phyloP scores from a whole-genome alignment of 305 asterid species.

The Stenogyne calaminthoides region DNA sequence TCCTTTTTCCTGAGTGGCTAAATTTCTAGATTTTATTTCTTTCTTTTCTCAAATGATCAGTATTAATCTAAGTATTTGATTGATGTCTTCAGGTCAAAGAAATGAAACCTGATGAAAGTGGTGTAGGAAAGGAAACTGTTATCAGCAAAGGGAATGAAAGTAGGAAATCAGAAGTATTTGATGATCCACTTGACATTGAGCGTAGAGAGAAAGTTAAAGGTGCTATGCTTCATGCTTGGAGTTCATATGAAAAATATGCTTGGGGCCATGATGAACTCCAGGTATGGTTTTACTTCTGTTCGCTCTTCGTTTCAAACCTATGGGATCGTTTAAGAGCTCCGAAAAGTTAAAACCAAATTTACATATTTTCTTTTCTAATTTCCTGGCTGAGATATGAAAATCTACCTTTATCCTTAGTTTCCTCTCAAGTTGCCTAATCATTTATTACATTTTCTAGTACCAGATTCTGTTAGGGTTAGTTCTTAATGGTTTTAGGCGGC shows the following conservation, averaged over 20 bases:
- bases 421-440: background rate
- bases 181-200: constrained; percentile 61
- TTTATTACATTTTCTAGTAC: constrained; percentile 8
- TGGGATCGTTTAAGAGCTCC: constrained; percentile 1
- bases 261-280: constrained; percentile 99
- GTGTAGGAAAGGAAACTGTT: constrained; percentile 32
- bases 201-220: constrained; percentile 85
- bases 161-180: constrained; percentile 41
- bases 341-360: background rate
- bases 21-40: background rate
- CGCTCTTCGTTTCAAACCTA: background rate
- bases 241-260: constrained; percentile 92
- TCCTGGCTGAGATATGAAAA: background rate
- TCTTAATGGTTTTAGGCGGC: constrained; percentile 12
- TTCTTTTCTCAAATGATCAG: background rate
- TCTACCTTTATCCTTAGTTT: background rate
- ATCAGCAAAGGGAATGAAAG: constrained; percentile 28
- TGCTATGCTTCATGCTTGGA: constrained; percentile 98
- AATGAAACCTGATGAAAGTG: constrained; percentile 44
- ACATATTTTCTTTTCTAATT: background rate
- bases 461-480: constrained; percentile 18
- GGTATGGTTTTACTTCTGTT: constrained; percentile 44
- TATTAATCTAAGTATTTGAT: constrained; percentile 21
- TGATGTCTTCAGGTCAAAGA: constrained; percentile 70
- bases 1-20: constrained; percentile 3